phyloP scores from a whole-genome alignment of 1,139 yeast species.

The Saccharomyces pastorianus region DNA sequence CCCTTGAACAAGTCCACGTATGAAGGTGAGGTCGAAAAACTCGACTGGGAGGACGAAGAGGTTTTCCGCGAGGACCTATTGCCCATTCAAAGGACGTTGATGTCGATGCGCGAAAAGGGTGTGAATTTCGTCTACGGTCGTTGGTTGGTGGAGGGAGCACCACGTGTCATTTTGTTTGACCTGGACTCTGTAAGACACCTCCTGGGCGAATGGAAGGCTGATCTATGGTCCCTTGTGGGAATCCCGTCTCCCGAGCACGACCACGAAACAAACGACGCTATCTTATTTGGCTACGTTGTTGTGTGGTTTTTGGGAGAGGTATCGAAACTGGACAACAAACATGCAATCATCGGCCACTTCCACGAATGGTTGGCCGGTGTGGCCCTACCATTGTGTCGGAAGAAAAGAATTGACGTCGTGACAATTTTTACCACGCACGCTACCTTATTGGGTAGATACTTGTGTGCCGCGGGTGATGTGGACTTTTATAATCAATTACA shows the following conservation, averaged over 20 bases:
- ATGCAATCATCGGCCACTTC: conserved; percentile 89
- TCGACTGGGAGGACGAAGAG: conserved; percentile 56
- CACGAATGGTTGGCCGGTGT: conserved; percentile 99
- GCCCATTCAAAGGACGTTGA: conserved; percentile 35
- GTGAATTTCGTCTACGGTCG: conserved; percentile 80
- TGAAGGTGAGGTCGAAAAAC: conserved; percentile 86
- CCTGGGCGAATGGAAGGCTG: conserved; percentile 89
- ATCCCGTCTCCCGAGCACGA: conserved; percentile 92
- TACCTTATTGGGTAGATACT: conserved; percentile 84
- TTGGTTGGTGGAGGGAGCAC: conserved; percentile 97
- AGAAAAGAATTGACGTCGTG: conserved; percentile 85
- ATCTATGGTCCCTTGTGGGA: conserved; percentile 84
- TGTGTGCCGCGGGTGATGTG: conserved; percentile 80
- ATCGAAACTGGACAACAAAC: conserved; percentile 68
- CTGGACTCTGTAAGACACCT: conserved; percentile 58
- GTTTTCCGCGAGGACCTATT: conserved; percentile 34
- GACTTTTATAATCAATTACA: conserved; percentile 91
- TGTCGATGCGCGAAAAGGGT: conserved; percentile 67
- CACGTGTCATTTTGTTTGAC: conserved; percentile 83
- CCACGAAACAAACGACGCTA: conserved; percentile 83
- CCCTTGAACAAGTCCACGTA: conserved; percentile 78
- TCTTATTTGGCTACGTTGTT: conserved; percentile 81
- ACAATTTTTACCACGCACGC: conserved; percentile 98
- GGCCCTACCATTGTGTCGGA: conserved; percentile 85
- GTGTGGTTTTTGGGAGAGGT: conserved; percentile 97